Conservation (phyloP, 495 filamentous ascomycete species). For the Penicillium goetzii region DNA sequence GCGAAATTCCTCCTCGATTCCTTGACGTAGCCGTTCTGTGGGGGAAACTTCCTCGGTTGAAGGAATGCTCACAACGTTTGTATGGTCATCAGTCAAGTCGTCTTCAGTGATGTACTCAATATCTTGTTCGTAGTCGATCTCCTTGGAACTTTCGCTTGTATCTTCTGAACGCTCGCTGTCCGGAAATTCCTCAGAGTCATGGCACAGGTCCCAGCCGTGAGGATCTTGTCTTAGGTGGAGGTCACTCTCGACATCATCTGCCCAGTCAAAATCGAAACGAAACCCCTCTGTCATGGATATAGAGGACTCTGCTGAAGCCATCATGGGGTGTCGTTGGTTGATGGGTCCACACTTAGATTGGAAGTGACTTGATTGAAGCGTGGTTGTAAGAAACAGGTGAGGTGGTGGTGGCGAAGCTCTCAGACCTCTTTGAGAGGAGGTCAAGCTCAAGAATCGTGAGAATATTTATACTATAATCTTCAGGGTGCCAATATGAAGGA, state of each 20-base stretch:
- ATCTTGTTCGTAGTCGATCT: background rate
- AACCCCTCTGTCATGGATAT: background rate
- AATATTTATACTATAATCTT: background rate
- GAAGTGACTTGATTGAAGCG: background rate
- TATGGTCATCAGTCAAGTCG: background rate
- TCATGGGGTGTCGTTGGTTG: background rate
- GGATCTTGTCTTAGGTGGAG: background rate
- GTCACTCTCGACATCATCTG: conserved; percentile 4
- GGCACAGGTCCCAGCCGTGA: background rate
- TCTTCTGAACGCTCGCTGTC: background rate
- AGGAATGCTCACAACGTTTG: background rate
- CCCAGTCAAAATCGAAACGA: conserved; percentile 44
- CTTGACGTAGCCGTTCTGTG: background rate
- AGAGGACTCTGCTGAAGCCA: background rate
- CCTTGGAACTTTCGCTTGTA: background rate
- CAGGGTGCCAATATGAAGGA: background rate
- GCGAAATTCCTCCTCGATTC: background rate
- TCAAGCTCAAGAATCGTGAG: background rate
- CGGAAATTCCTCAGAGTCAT: background rate
- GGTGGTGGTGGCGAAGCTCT: background rate
- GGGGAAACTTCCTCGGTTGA: background rate
- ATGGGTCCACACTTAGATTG: background rate
- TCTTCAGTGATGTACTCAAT: background rate
- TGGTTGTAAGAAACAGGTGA: background rate
- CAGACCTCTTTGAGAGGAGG: background rate